Percentiles rank a stretch among this genome's conserved stretches.
These are phyloP conservation scores for Gliomastix tumulicola DNA, from an alignment of 2,329 filamentous ascomycete genomes.

Conservation along the genomic window DNA sequence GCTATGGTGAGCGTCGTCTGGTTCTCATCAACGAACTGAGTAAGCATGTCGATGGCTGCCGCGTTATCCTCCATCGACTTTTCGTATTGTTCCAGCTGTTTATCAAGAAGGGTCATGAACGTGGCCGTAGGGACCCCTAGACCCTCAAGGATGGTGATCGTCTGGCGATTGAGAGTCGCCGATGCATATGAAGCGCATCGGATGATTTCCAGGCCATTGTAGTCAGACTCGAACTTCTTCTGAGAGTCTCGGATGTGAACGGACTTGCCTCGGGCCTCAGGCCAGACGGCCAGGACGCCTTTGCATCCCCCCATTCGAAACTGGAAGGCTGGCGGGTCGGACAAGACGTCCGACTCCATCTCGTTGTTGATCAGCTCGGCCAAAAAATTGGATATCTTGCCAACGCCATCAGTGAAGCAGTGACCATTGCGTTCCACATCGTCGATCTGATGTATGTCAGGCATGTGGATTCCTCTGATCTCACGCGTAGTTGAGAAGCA, in stretches of 20 bases:
- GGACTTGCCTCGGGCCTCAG: conserved; percentile 57
- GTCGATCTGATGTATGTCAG: conserved; percentile 50
- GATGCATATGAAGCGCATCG: conserved; percentile 68
- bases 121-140: conserved; percentile 63
- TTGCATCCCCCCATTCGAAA: conserved; percentile 92
- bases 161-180: conserved; percentile 82
- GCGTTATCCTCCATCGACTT: conserved; percentile 59
- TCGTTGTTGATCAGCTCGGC: conserved; percentile 68
- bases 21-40: conserved; percentile 77
- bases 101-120: conserved; percentile 61
- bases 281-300: conserved; percentile 74
- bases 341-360: conserved; percentile 50
- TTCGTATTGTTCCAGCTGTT: conserved; percentile 63
- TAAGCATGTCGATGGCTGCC: conserved; percentile 61
- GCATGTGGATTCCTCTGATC: conserved; percentile 56
- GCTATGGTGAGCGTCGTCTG: conserved; percentile 70
- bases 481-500: conserved; percentile 91
- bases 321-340: conserved; percentile 75
- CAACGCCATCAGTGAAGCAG: conserved; percentile 87
- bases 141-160: conserved; percentile 76
- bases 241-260: conserved; percentile 80
- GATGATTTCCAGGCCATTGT: conserved; percentile 77
- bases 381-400: conserved; percentile 78
- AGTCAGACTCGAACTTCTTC: conserved; percentile 70
- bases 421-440: conserved; percentile 66